Evolutionary conservation across 2,329 filamentous ascomycete genomes (phyloP).

Genomic region (Cylindrodendrum hubeiense): DNA sequence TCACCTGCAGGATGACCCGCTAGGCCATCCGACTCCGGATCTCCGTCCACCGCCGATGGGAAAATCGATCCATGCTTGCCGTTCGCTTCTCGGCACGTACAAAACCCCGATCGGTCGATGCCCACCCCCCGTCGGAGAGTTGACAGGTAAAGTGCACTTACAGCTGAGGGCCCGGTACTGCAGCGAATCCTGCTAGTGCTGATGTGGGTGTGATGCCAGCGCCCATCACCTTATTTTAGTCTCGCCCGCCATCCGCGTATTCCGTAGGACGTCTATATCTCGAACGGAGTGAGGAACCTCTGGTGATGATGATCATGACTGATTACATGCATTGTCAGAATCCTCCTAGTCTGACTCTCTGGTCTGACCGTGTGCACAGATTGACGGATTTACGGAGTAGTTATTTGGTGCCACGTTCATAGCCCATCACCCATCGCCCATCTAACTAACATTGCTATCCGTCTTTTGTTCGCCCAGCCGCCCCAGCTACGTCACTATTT

Average conservation of each 20-base stretch:
- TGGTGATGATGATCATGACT: not conserved
- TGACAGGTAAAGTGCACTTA: too few relatives aligned
- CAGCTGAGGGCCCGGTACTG: too few relatives aligned
- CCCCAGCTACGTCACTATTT: not conserved
- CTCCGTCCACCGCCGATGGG: not conserved
- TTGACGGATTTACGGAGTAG: not conserved
- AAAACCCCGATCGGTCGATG: not conserved
- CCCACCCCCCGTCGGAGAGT: too few relatives aligned
- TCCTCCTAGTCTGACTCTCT: not conserved
- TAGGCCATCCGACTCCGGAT: slow-evolving; percentile 15
- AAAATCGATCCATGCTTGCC: too few relatives aligned
- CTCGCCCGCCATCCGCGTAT: too few relatives aligned
- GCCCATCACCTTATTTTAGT: too few relatives aligned
- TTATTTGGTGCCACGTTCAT: too few relatives aligned
- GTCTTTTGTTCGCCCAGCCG: not conserved
- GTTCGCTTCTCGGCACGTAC: not conserved
- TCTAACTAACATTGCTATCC: not conserved
- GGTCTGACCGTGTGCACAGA: not conserved
- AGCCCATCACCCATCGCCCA: too few relatives aligned
- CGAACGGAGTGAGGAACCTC: too few relatives aligned
- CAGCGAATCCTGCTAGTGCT: too few relatives aligned
- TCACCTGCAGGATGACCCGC: not conserved
- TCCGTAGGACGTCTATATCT: too few relatives aligned
- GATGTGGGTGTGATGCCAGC: too few relatives aligned
- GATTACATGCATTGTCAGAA: not conserved